Percentiles rank a stretch among this genome's conserved stretches.
These are phyloP conservation scores for Tulasnella sp. DNA, from an alignment of 768 basidiomycete genomes.

Conservation along the genomic window DNA sequence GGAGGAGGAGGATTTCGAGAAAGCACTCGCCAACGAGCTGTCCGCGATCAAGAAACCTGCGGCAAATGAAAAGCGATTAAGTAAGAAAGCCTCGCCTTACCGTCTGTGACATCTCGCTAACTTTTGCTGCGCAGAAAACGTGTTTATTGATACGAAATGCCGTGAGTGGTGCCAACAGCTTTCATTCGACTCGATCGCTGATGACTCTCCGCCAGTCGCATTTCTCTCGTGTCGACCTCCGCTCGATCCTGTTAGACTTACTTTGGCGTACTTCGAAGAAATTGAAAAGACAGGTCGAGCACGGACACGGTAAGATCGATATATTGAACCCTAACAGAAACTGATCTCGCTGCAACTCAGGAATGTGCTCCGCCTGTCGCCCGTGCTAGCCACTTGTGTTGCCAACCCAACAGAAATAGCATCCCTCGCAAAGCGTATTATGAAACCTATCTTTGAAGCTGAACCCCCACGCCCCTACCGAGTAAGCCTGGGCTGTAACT, in stretches of 20 bases:
- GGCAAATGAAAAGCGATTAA: constrained; percentile 56
- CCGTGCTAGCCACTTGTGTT: constrained; percentile 61
- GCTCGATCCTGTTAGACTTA: constrained; percentile 68
- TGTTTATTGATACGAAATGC: constrained; percentile 74
- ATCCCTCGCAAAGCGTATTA: constrained; percentile 51
- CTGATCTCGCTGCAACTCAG: constrained; percentile 38
- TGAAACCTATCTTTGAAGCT: constrained; percentile 51
- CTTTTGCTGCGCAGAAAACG: constrained; percentile 52
- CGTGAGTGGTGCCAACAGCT: constrained; percentile 43
- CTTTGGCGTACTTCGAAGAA: constrained; percentile 58
- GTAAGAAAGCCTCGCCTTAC: constrained; percentile 39
- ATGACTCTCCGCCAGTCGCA: constrained; percentile 47
- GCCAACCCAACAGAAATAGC: constrained; percentile 69
- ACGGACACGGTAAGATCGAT: constrained; percentile 53
- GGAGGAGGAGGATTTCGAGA: constrained; percentile 55
- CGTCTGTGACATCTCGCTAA: neutral
- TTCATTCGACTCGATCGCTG: neutral
- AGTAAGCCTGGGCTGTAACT: constrained; percentile 36
- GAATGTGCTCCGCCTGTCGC: constrained; percentile 65
- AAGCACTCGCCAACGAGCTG: constrained; percentile 66
- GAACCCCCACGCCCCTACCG: constrained; percentile 40
- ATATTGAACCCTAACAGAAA: neutral
- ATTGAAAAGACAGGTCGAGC: constrained; percentile 60
- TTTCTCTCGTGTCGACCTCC: constrained; percentile 78
- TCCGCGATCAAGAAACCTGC: constrained; percentile 53